Base-by-base conservation (phyloP, 345 rosid species). In the Syzygium jambos region DNA sequence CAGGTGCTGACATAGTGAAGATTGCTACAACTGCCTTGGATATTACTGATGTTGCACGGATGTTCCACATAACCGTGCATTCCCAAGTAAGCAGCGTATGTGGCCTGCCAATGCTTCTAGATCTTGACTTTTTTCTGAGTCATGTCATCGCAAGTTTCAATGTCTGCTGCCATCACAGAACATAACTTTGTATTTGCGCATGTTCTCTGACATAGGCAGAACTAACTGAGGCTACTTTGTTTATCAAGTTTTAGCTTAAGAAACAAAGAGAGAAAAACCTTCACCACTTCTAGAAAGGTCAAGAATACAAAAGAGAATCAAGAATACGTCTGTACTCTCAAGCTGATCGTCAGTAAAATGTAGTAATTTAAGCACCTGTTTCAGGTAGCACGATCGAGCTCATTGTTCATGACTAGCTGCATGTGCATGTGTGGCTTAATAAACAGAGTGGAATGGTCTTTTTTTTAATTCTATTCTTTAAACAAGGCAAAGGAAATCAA, bases 1-100 rank as follows among this genome's bases (percentile, higher is more conserved):
- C 95, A 87, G 99, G 98, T 88, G 99, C 98, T 41, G 98, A 97
- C 84, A 98, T 96, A 78, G 99, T 96, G 84, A 98, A 98, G 92
- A 93, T 96, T 92, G 99, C 97, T 41, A 96, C 98, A 15, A 95
- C 98, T 78, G 98, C 99, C 77, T 89, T 91, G 84, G 98, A 98
- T 84, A 96, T 98, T 73, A 87, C 96, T 90, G 99, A 98, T 89
- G 99, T 95, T 88, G 95, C 97, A 30, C 96, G 96, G 83, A 89
- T 98, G 91, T 96, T 96, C 91, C 98, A 96, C 86, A 93, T 95
- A 89, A 95, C 95, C 27, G 95, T 93, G 83, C 94, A 94, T 91
- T 93, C 98, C 87, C 95, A 94, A 90, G 98, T 98, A 95, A 96
- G 99, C 87, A 43, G 85, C 34, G 82, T 91, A 87, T 34, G 88